Evolutionary conservation across 306 rosid species (phyloP), one percentile per base, ranked within the genome.

Genomic region (Dalbergia oliveri): DNA sequence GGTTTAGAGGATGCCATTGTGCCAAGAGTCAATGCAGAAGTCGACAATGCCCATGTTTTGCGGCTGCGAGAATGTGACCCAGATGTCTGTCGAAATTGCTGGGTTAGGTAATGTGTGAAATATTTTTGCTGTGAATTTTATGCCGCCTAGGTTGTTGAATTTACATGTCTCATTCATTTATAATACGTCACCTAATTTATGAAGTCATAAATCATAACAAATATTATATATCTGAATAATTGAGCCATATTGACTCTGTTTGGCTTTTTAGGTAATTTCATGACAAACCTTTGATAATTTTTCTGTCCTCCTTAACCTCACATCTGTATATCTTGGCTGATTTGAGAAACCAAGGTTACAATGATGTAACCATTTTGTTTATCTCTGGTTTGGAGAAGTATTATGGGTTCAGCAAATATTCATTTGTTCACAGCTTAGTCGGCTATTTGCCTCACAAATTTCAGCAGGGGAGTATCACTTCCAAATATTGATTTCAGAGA

Each of bases 21-120:
- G 99, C 98, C 63, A 95, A 91, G 87, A 91, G 99, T 87, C 98
- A 95, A 76, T 95, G 99, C 87, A 87, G 98, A 93, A 95, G 99
- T 85, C 88, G 99, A 66, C 98, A 95, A 75, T 95, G 99, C 82
- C 99, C 99, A 61, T 95, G 99, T 81, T 93, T 93, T 90, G 99
- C 99, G 23, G 99, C 99, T 67, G 98, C 97, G 98, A 12, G 99
- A 95, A 88, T 95, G 98, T 79, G 99, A 95, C 83, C 99, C 99
- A 19, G 98, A 95, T 77, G 99, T 95, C 71, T 95, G 99, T 80
- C 93, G 97, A 50, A 91, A 95, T 76, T 95, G 99, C 89, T 95
- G 99, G 99, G 90, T 95, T 79, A 91, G 99, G 99, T 95, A 86
- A 83, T 70, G 68, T 76, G 72, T 61, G 71, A 41, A 80, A 50